Base-by-base conservation (phyloP, 2,329 filamentous ascomycete genomes). In the Claviceps humidiphila region DNA sequence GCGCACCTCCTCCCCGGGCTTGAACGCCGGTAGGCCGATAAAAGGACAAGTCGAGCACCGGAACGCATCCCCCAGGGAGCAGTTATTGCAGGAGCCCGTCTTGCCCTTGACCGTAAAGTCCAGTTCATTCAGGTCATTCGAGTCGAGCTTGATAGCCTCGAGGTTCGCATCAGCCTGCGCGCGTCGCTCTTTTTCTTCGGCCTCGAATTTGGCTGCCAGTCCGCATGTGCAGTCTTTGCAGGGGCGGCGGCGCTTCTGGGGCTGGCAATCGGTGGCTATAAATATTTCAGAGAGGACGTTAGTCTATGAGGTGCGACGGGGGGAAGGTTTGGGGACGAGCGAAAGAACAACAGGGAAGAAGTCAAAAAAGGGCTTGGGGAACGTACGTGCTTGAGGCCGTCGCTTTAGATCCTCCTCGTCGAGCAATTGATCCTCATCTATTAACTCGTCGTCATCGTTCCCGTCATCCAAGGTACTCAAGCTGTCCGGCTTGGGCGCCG, bases 201-300 rank as follows among this genome's bases (percentile, higher is more conserved):
- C 84, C 60, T 89, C 86, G 49, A 97, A 71, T 55, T 85, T 82
- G 66, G 93, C 81, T 24, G 90, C 89, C 26, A 98, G 81, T 49
- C 93, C 93, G 65, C 93, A 98, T 8, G 87, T 91, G 74, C 93
- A 98, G 73, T 98, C 93, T 71, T 98, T 97, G 76, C 93, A 98
- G 53, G 93, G 89, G 56, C 90, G 84, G 52, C 91, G 85, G 60
- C 91, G 84, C 74, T 95, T 95, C 70, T 93, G 88, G 47, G 91
- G 90, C 54, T 84, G 81, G 68, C 93, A 98, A 65, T 94, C 88
- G 26, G 84, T 79, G 50, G 93, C 90, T 80, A 56, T 53, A 22
- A 7, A 14, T n/a, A 9, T 26, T 11, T 7, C 14, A 30, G 45
- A 45, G 26, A 24, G 39, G 1, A 46, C 17, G 5, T 47, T 39